Conservation (phyloP, 345 rosid species). For the Populus pruinosa region DNA sequence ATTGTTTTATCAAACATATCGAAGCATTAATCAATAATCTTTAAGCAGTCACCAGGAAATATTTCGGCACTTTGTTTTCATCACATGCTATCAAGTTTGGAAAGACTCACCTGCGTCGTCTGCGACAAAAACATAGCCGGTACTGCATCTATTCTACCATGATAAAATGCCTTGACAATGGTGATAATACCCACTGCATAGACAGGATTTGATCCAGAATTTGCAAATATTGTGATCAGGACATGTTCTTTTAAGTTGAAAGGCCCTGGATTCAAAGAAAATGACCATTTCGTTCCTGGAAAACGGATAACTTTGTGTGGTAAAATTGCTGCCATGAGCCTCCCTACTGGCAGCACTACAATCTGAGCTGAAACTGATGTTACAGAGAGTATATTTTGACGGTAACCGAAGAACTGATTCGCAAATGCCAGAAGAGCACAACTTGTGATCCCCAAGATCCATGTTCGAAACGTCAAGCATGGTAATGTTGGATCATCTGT, state of each 20-base stretch:
- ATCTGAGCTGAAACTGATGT: slow-evolving; percentile 47
- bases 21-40: neutral
- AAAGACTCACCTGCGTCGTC: slow-evolving; percentile 36
- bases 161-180: slow-evolving; percentile 40
- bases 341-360: slow-evolving; percentile 35
- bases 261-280: slow-evolving; percentile 56
- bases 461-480: slow-evolving; percentile 48
- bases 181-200: slow-evolving; percentile 44
- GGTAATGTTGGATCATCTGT: slow-evolving; percentile 46
- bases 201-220: slow-evolving; percentile 37
- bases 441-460: slow-evolving; percentile 36
- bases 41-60: too few relatives aligned
- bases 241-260: slow-evolving; percentile 58
- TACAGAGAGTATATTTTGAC: slow-evolving; percentile 34
- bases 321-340: slow-evolving; percentile 38
- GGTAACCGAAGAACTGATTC: slow-evolving; percentile 48
- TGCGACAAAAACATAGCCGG: slow-evolving; percentile 38
- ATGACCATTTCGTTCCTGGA: slow-evolving; percentile 39
- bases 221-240: slow-evolving; percentile 49
- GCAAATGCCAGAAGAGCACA: slow-evolving; percentile 36
- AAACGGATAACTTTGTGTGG: slow-evolving; percentile 24
- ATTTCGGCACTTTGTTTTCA: too few relatives aligned
- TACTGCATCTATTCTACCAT: slow-evolving; percentile 20
- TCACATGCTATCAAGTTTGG: neutral
- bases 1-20: neutral